These are phyloP conservation scores for Tremella fuciformis DNA, from an alignment of 768 basidiomycete genomes.

Conservation along the genomic window DNA sequence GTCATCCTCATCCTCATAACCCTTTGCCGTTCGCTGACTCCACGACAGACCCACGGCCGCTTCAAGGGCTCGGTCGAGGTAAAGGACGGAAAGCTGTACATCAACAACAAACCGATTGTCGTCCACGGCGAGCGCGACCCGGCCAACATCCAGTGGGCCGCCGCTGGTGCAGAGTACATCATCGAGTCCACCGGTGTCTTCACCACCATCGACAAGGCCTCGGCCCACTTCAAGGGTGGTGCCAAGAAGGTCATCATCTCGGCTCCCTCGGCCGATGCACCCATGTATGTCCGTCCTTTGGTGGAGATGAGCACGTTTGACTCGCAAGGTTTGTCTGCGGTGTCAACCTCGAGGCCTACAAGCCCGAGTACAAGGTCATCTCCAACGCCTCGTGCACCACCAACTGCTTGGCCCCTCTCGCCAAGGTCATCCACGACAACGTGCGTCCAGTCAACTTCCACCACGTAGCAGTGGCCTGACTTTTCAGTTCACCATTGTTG, in stretches of 20 bases:
- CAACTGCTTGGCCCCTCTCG: conserved; percentile 98
- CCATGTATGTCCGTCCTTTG: conserved; percentile 44
- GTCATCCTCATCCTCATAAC: conserved; percentile 3
- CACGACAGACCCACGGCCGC: conserved; percentile 50
- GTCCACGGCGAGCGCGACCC: conserved; percentile 81
- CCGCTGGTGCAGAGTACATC: conserved; percentile 81
- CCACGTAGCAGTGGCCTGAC: background rate
- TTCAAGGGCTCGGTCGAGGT: conserved; percentile 78
- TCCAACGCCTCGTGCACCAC: conserved; percentile 99
- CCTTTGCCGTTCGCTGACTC: background rate
- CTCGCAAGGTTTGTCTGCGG: conserved; percentile 50
- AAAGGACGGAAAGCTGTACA: conserved; percentile 83
- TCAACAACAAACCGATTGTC: conserved; percentile 72
- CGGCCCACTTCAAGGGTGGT: conserved; percentile 91
- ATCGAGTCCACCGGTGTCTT: conserved; percentile 99
- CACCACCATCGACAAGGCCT: conserved; percentile 91
- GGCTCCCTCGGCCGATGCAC: conserved; percentile 69
- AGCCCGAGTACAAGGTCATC: conserved; percentile 80
- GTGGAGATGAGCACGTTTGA: background rate
- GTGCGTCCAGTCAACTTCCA: conserved; percentile 16
- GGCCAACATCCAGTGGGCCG: conserved; percentile 74
- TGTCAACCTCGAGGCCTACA: conserved; percentile 92
- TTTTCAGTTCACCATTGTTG: conserved; percentile 73
- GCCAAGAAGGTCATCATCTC: conserved; percentile 99
- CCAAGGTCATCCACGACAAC: conserved; percentile 96